These are phyloP conservation scores for Pisolithus tinctorius DNA, from an alignment of 768 basidiomycete species.

Conservation along the genomic window DNA sequence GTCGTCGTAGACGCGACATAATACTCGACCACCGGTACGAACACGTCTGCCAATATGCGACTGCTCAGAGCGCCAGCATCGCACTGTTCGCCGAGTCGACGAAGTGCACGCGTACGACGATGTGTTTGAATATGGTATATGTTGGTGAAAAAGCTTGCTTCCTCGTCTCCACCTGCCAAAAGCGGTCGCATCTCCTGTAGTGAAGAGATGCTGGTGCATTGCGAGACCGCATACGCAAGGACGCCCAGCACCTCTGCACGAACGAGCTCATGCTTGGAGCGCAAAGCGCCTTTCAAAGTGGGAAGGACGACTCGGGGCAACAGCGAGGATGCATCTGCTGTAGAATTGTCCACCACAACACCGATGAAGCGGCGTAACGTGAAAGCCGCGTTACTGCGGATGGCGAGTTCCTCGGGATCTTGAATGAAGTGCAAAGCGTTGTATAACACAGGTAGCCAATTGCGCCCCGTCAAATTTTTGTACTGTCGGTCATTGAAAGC, in stretches of 20 bases:
- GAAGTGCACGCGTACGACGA: constrained; percentile 78
- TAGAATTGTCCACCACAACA: constrained; percentile 34
- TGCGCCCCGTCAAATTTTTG: constrained; percentile 38
- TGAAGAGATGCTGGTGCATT: constrained; percentile 48
- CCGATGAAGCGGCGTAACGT: constrained; percentile 77
- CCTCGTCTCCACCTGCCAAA: constrained; percentile 82
- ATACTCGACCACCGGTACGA: constrained; percentile 81
- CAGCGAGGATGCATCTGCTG: constrained; percentile 41
- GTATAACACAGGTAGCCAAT: constrained; percentile 82
- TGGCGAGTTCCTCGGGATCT: constrained; percentile 81
- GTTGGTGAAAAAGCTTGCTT: constrained; percentile 97
- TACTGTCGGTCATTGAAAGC: constrained; percentile 64
- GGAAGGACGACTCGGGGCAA: constrained; percentile 68
- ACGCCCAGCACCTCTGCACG: constrained; percentile 78
- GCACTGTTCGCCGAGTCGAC: constrained; percentile 75
- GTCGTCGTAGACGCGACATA: constrained; percentile 59
- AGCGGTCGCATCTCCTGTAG: constrained; percentile 78
- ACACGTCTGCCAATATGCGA: constrained; percentile 68
- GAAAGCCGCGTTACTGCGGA: constrained; percentile 75
- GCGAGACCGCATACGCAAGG: constrained; percentile 64
- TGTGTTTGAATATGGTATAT: constrained; percentile 91
- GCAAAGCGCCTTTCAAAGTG: constrained; percentile 71
- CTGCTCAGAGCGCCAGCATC: constrained; percentile 60
- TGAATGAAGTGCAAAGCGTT: constrained; percentile 84
- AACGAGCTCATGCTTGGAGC: constrained; percentile 80